Conservation (phyloP, 805 yeast genomes). For the Spathaspora sp. region DNA sequence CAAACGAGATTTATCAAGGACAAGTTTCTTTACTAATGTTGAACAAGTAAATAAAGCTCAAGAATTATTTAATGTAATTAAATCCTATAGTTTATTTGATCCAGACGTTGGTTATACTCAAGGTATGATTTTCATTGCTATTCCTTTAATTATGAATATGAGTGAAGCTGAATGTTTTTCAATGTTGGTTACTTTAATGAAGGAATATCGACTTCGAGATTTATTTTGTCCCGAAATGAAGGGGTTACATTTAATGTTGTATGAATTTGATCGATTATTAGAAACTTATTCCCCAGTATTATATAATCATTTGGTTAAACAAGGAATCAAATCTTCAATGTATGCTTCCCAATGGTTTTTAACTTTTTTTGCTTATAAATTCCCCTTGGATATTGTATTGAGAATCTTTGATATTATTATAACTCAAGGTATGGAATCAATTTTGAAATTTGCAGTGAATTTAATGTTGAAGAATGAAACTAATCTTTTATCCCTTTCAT, state of each 20-base stretch:
- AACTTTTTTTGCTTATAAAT: conserved; percentile 91
- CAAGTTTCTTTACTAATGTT: conserved; percentile 68
- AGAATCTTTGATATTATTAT: conserved; percentile 85
- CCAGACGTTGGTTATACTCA: conserved; percentile 96
- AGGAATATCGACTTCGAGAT: conserved; percentile 73
- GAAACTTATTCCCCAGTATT: conserved; percentile 75
- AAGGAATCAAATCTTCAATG: conserved; percentile 91
- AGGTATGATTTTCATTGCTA: conserved; percentile 93
- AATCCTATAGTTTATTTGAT: conserved; percentile 81
- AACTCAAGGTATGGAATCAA: conserved; percentile 86
- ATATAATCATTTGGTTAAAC: conserved; percentile 71
- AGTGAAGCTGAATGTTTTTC: conserved; percentile 83
- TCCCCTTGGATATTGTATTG: conserved; percentile 84
- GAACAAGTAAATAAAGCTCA: conserved; percentile 54
- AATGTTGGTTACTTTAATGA: conserved; percentile 76
- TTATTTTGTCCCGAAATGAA: conserved; percentile 89
- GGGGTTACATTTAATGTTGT: conserved; percentile 78
- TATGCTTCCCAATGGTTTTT: conserved; percentile 98
- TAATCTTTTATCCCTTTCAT: conserved; percentile 55
- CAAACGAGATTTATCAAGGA: conserved; percentile 77
- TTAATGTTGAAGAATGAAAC: conserved; percentile 68
- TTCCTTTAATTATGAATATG: conserved; percentile 80
- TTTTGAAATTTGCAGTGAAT: conserved; percentile 79
- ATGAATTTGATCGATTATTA: conserved; percentile 85
- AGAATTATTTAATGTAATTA: conserved; percentile 69